phyloP scores from a whole-genome alignment of 352 stramenopile species.

The Pythium biforme region DNA sequence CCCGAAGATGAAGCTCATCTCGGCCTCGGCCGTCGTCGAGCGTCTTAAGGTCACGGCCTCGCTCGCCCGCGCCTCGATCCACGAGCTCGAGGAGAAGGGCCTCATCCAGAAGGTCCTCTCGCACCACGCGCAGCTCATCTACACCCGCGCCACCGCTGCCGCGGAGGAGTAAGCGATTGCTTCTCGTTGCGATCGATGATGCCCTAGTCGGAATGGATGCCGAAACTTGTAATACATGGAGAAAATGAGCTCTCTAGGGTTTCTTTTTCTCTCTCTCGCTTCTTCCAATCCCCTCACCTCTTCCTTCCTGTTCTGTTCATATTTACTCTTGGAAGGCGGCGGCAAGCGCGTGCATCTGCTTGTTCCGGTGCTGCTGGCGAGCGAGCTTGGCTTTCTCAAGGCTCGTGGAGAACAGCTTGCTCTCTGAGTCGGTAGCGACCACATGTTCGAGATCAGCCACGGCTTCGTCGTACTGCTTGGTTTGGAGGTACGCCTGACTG shows the following conservation, averaged over 20 bases:
- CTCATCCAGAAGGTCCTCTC: slow-evolving; percentile 94
- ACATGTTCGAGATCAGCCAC: slow-evolving; percentile 48
- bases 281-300: neutral
- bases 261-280: slow-evolving; percentile 15
- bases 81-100: slow-evolving; percentile 91
- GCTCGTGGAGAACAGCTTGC: slow-evolving; percentile 28
- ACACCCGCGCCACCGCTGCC: slow-evolving; percentile 92
- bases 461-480: slow-evolving; percentile 58
- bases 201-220: slow-evolving; percentile 11
- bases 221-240: slow-evolving; percentile 30
- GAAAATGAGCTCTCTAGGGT: slow-evolving; percentile 26
- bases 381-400: slow-evolving; percentile 20
- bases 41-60: slow-evolving; percentile 99
- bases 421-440: slow-evolving; percentile 38
- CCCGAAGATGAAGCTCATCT: slow-evolving; percentile 99
- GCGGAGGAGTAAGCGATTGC: slow-evolving; percentile 60
- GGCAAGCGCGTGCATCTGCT: slow-evolving; percentile 25
- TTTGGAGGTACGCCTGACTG: slow-evolving; percentile 53
- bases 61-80: slow-evolving; percentile 96
- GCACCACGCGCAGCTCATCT: slow-evolving; percentile 98
- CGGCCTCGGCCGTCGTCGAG: slow-evolving; percentile 97
- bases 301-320: neutral
- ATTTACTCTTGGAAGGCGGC: neutral
- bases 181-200: slow-evolving; percentile 4
- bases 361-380: slow-evolving; percentile 15